Conservation (phyloP, 75 land plant genomes). For the Adiantum capillusveneris region DNA sequence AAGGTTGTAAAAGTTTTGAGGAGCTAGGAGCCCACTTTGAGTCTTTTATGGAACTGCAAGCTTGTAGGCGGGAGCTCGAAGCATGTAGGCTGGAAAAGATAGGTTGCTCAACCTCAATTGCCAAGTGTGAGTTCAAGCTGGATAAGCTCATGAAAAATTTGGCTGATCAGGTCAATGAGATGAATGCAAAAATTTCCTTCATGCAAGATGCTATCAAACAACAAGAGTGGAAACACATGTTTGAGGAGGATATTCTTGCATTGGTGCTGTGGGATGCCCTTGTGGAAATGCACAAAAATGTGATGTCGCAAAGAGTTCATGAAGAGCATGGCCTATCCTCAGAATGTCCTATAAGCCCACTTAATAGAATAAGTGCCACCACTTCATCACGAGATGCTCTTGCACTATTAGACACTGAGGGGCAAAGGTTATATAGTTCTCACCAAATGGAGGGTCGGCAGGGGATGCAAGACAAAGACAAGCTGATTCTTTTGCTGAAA, state of each 20-base stretch:
- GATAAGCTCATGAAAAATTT: neutral
- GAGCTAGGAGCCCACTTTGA: neutral
- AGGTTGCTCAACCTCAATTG: conserved; percentile 4
- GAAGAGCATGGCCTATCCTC: neutral
- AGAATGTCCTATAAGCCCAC: too few species aligned
- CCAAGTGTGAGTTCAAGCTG: conserved; percentile 7
- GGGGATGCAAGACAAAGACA: conserved; percentile 1
- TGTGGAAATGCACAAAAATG: neutral
- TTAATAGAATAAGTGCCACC: too few species aligned
- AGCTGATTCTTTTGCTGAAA: neutral
- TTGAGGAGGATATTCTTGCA: neutral
- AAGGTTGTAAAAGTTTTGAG: neutral
- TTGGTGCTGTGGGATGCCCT: neutral
- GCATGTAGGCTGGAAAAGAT: conserved; percentile 5
- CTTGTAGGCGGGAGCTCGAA: conserved; percentile 1
- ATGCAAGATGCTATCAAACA: conserved; percentile 1
- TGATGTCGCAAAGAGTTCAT: neutral
- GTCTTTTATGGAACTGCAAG: neutral
- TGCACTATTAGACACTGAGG: neutral
- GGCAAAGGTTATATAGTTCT: neutral
- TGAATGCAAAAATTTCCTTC: conserved; percentile 3
- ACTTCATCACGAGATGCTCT: neutral
- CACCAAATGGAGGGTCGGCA: neutral
- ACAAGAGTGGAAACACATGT: conserved; percentile 7
- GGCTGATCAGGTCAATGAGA: conserved; percentile 9